Conservation (phyloP, 2,329 filamentous ascomycete genomes). For the Fusarium hainanense region DNA sequence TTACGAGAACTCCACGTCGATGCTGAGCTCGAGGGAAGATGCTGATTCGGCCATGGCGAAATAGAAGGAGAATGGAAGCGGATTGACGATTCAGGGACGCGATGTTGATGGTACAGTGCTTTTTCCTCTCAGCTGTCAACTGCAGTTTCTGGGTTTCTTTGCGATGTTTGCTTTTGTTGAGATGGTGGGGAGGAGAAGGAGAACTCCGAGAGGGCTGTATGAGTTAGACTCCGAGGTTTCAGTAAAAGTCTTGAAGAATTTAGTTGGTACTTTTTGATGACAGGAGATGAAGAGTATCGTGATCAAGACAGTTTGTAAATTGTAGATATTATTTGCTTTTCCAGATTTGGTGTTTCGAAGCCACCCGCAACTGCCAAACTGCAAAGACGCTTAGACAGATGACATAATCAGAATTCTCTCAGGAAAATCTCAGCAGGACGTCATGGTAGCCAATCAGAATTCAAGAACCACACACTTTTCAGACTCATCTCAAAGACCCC, state of each 20-base stretch:
- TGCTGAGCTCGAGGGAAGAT: slow-evolving; percentile 56
- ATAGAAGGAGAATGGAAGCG: slow-evolving; percentile 11
- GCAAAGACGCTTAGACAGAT: slow-evolving; percentile 17
- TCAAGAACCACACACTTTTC: slow-evolving; percentile 49
- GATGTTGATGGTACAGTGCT: background rate
- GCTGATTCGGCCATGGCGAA: slow-evolving; percentile 32
- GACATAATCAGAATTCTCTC: slow-evolving; percentile 40
- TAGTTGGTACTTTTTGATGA: background rate
- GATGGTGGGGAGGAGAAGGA: slow-evolving; percentile 4
- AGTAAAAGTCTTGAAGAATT: background rate
- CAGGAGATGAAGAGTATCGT: background rate
- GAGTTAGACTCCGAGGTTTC: slow-evolving; percentile 1
- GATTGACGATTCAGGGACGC: slow-evolving; percentile 8
- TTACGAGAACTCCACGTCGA: slow-evolving; percentile 78
- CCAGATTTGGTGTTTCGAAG: slow-evolving; percentile 24
- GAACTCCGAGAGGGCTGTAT: slow-evolving; percentile 4
- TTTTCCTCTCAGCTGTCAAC: slow-evolving; percentile 1
- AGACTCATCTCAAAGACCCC: slow-evolving; percentile 45
- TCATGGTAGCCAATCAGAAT: slow-evolving; percentile 52
- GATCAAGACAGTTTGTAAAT: background rate
- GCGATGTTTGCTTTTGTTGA: slow-evolving; percentile 31
- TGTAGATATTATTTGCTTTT: slow-evolving; percentile 29
- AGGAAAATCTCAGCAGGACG: slow-evolving; percentile 37
- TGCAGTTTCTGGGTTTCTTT: background rate
- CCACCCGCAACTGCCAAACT: slow-evolving; percentile 7